Base-by-base conservation (phyloP, 495 filamentous ascomycete species). In the Aspergillus egyptiacus region DNA sequence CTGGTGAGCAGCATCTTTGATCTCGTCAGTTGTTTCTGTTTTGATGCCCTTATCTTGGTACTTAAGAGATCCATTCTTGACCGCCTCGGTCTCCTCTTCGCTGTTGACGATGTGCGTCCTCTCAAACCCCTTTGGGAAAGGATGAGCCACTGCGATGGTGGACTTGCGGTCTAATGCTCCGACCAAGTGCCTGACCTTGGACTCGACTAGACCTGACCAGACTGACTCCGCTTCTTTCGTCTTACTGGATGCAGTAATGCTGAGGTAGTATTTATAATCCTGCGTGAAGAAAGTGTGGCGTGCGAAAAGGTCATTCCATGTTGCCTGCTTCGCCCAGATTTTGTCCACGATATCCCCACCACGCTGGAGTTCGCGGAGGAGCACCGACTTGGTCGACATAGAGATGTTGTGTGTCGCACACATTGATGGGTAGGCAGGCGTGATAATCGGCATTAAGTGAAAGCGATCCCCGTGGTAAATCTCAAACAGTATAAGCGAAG, bases 381-480 rank as follows among this genome's bases (percentile, higher is more conserved):
- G 86, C 38, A 96, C 80, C 27, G 72, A 71, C 72, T 88, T 91
- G 1, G 91, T 94, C 0, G 90, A 96, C 57, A 77, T 70, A 4
- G 85, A 87, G 41, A 98, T 80, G 59, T 96, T 97, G 71, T 96
- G 91, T 0, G 91, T 96, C 2, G 94, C 83, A 60, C 91, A 96
- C 89, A 95, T 95, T 36, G 86, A 90, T 11, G 90, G 93, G 67
- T 95, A 96, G 2, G 94, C 88, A 2, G 93, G 93, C 5, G 87
- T 98, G 59, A 98, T 96, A 58, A 98, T 87, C 38, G 93, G 93
- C 93, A 98, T 98, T 13, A 93, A 67, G 64, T 96, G 91, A 52
- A 77, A 84, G 30, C 79, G 75, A 61, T 97, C 93, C 38, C 78
- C 77, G 50, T 80, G 78, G 59, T 95, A 94, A 30, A 94, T 73